These are phyloP conservation scores for Dactylellina drechsleri DNA, from an alignment of 2,329 filamentous ascomycete species.

Conservation along the genomic window DNA sequence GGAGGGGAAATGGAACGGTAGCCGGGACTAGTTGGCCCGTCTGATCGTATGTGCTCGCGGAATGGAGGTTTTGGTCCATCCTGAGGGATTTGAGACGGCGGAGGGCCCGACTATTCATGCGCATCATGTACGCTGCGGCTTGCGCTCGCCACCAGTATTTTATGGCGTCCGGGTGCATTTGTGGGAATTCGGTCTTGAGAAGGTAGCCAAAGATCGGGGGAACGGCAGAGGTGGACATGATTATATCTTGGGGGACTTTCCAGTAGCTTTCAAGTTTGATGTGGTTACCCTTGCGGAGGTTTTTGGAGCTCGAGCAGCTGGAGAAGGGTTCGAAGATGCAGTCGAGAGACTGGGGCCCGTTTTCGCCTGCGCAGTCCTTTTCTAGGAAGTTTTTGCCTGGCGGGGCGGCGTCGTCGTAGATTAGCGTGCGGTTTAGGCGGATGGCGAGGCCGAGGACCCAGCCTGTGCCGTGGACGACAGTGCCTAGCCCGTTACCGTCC, in stretches of 20 bases:
- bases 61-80: slow-evolving; percentile 38
- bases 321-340: slow-evolving; percentile 56
- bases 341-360: slow-evolving; percentile 54
- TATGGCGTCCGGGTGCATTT: slow-evolving; percentile 55
- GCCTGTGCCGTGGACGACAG: slow-evolving; percentile 54
- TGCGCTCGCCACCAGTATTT: slow-evolving; percentile 58
- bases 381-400: slow-evolving; percentile 56
- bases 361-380: slow-evolving; percentile 6
- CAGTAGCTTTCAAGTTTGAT: slow-evolving; percentile 38
- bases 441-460: slow-evolving; percentile 54
- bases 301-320: slow-evolving; percentile 48
- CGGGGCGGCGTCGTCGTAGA: slow-evolving; percentile 50
- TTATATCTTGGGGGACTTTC: slow-evolving; percentile 26
- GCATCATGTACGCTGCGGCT: slow-evolving; percentile 56
- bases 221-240: slow-evolving; percentile 43
- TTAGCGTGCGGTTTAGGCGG: slow-evolving; percentile 54
- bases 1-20: slow-evolving; percentile 53
- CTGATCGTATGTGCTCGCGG: slow-evolving; percentile 24
- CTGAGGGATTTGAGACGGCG: slow-evolving; percentile 48
- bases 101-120: slow-evolving; percentile 54
- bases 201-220: slow-evolving; percentile 54
- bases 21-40: slow-evolving; percentile 28
- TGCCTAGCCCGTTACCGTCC: slow-evolving; percentile 56
- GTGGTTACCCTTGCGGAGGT: slow-evolving; percentile 23
- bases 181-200: slow-evolving; percentile 52